Base-by-base conservation (phyloP, 140 eudicot genomes). In the Cichorium intybus region DNA sequence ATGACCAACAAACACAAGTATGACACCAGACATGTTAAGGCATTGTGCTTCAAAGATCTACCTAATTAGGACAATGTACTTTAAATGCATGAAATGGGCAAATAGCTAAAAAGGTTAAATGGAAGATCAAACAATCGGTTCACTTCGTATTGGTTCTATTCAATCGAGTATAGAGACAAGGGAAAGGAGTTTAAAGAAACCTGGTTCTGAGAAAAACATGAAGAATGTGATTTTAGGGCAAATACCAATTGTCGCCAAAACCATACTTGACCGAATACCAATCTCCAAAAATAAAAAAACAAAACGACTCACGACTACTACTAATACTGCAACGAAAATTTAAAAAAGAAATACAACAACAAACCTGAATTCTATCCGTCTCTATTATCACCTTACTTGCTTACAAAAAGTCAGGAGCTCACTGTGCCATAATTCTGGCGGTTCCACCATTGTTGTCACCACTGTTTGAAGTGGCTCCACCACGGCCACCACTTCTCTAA, bases 401-500 rank as follows among this genome's bases (percentile, higher is more conserved):
- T 64, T 28, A 62, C 68, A 60, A 68, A 68, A 63, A 17, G 23
- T 52, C 56, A 37, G 56, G 6, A 24, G n/a, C n/a, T 70, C 87
- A 65, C 49, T 82, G 88, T 4, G 95, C 60, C 75, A 78, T 51
- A 45, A 24, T 74, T 69, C 77, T 80, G 28, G 79, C 79, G 47
- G 51, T 53, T 47, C 86, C 87, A 6, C 84, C 82, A 58, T 41
- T 85, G 56, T 80, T 82, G 58, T 64, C 69, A 39, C 75, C 80
- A 16, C 79, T 69, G 47, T 81, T 82, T 22, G 77, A 62, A 15
- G 62, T 49, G 9, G 82, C 68, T 58, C 82, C 91, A 17, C 88
- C 84, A 12, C 95, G 80, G 56, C 75, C 75, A 62, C 80, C 75
- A 60, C 81, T 81, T 64, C 90, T 70, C 75, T 73, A 79, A 46